Evolutionary conservation across 2,329 filamentous ascomycete species (phyloP).

Genomic region (Colletotrichum destructivum): DNA sequence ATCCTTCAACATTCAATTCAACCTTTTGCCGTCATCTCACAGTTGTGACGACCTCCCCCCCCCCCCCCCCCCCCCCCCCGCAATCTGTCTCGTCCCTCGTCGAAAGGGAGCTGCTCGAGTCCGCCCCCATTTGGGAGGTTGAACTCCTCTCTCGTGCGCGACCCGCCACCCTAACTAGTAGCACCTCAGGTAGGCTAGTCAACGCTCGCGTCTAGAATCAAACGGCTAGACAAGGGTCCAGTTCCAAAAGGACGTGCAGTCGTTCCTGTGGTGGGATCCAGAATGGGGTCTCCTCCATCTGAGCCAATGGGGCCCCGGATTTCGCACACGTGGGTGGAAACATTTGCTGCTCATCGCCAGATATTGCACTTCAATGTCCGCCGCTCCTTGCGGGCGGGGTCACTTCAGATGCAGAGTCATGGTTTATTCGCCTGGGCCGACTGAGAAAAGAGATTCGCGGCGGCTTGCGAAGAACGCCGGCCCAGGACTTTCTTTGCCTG

Average conservation of each 20-base stretch:
- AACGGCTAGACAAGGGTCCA: conserved; percentile 19
- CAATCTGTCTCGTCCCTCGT: neutral
- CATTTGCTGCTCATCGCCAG: conserved; percentile 17
- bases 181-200: conserved; percentile 1
- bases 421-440: neutral
- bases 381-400: neutral
- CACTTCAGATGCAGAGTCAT: neutral
- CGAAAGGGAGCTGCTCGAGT: neutral
- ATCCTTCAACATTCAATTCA: neutral
- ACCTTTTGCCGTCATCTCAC: neutral
- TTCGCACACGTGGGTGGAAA: conserved; percentile 35
- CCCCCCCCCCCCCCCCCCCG: too few relatives aligned
- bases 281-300: conserved; percentile 10
- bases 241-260: conserved; percentile 8
- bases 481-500: too few relatives aligned
- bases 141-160: too few relatives aligned
- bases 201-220: conserved; percentile 7
- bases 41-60: neutral
- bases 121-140: too few relatives aligned
- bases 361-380: conserved; percentile 29
- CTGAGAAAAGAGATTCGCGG: neutral
- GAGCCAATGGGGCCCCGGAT: conserved; percentile 37
- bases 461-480: conserved; percentile 1
- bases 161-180: neutral
- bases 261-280: conserved; percentile 22